These are phyloP conservation scores for Epichloe uncinata DNA, from an alignment of 2,329 filamentous ascomycete species.

Conservation along the genomic window DNA sequence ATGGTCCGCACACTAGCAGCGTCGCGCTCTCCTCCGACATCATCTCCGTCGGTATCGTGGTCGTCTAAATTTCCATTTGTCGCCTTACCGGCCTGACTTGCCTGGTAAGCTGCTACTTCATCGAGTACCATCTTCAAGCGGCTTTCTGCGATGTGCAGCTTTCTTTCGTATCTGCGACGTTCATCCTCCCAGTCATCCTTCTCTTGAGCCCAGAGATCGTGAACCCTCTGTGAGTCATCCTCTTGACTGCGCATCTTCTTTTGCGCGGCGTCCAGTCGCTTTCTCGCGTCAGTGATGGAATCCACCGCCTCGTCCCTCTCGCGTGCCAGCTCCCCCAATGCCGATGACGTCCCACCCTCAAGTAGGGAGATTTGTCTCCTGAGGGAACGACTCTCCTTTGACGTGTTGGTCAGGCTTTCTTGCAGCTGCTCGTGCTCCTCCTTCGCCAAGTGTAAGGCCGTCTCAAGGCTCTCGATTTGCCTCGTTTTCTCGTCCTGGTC, in stretches of 20 bases:
- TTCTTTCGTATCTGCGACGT: conserved; percentile 67
- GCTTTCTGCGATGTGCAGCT: conserved; percentile 79
- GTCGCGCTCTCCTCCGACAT: conserved; percentile 53
- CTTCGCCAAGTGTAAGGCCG: conserved; percentile 53
- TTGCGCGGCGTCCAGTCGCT: conserved; percentile 63
- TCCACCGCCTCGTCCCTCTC: conserved; percentile 80
- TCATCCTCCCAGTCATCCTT: conserved; percentile 77
- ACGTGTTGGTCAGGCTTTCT: conserved; percentile 44
- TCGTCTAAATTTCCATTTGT: conserved; percentile 22
- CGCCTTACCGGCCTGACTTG: conserved; percentile 30
- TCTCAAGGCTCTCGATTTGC: conserved; percentile 75
- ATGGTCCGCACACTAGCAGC: conserved; percentile 57
- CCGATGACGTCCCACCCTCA: conserved; percentile 78
- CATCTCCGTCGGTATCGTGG: conserved; percentile 46
- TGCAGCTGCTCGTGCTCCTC: conserved; percentile 63
- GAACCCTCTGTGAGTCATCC: conserved; percentile 66
- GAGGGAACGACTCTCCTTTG: conserved; percentile 65
- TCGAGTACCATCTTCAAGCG: conserved; percentile 74
- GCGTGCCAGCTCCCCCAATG: conserved; percentile 65
- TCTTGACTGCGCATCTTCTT: conserved; percentile 69
- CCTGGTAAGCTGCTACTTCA: conserved; percentile 64
- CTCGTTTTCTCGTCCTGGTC: conserved; percentile 85
- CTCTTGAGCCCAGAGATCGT: conserved; percentile 72
- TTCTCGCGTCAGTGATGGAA: conserved; percentile 55
- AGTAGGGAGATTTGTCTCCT: conserved; percentile 78